Evolutionary conservation across 2,329 filamentous ascomycete species (phyloP).

Genomic region (Colletotrichum sp.): DNA sequence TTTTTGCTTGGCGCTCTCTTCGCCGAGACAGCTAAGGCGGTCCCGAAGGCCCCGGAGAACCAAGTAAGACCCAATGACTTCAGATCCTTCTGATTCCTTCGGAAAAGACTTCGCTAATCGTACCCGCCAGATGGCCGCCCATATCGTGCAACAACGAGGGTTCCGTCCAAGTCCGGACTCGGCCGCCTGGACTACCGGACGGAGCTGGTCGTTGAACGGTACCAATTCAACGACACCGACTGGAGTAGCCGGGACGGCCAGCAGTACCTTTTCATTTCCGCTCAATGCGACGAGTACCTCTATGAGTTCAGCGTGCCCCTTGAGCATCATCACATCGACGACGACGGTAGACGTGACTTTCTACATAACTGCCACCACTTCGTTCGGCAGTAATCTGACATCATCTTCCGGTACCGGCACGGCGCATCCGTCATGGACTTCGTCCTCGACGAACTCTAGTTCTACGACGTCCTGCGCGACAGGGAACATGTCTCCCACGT

Average conservation of each 20-base stretch:
- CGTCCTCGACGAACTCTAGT: not conserved
- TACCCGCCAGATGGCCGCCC: not conserved
- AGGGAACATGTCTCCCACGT: not conserved
- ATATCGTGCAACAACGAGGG: not conserved
- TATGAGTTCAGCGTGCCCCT: not conserved
- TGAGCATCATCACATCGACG: conserved; percentile 31
- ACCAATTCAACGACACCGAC: conserved; percentile 11
- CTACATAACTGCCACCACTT: conserved; percentile 33
- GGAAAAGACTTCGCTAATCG: not conserved
- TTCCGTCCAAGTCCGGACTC: not conserved
- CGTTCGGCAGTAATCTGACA: conserved; percentile 13
- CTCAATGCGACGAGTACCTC: not conserved
- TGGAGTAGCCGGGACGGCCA: not conserved
- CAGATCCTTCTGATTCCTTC: not conserved
- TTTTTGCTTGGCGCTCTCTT: not conserved
- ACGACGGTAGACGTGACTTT: conserved; percentile 37
- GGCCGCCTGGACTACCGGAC: not conserved
- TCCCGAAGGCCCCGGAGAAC: not conserved
- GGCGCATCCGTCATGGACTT: not conserved
- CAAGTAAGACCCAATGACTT: not conserved
- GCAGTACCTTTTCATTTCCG: not conserved
- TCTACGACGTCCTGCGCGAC: not conserved
- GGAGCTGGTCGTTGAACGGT: not conserved
- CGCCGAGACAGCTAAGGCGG: not conserved
- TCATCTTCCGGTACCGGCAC: not conserved